Evolutionary conservation across 2,329 filamentous ascomycete species (phyloP), one percentile per base, ranked within the genome.

Genomic region (Colletotrichum magnum): DNA sequence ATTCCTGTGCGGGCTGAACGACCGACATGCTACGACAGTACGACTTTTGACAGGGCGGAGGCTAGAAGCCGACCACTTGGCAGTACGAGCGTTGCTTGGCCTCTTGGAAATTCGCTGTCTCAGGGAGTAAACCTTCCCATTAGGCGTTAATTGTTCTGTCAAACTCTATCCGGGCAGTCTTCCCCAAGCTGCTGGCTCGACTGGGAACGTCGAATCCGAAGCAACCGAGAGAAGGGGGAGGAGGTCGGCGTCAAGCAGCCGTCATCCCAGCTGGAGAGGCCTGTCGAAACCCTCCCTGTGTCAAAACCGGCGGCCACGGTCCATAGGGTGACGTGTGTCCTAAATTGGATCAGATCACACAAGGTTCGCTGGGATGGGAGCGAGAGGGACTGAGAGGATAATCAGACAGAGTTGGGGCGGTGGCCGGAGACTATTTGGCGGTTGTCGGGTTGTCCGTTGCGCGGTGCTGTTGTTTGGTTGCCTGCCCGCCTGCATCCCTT

Each of bases 251-350:
- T 26, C 26, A 57, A 68, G 21, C 36, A 57, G 54, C 48, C 39
- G 41, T 13, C 54, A 69, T 65, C 54, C 57, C 52, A 52, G 67
- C 59, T 43, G 47, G 26, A 16, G 4, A 47, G 21, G 51, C 43
- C 43, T 56, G 51, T 66, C 66, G 62, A 66, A 67, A 69, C 67
- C 67, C n/a, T 60, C 36, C 47, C 56, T 69, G 67, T 69, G 62
- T 69, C 67, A 61, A 52, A 16, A 56, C 43, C 56, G n/a, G 6
- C 16, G 24, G 12, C 48, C 61, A 69, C 56, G 50, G 66, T 26
- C 66, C 66, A 65, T 61, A 56, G 5, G 15, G 48, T 43, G 65
- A 68, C 61, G 56, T 39, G 56, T 60, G 62, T 36, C 48, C 32
- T 45, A 5, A 5, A 56, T 43, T 41, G 62, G 56, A 57, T 47